Conservation (phyloP, 164 flowering plant genomes). For the Platanus orientalis region DNA sequence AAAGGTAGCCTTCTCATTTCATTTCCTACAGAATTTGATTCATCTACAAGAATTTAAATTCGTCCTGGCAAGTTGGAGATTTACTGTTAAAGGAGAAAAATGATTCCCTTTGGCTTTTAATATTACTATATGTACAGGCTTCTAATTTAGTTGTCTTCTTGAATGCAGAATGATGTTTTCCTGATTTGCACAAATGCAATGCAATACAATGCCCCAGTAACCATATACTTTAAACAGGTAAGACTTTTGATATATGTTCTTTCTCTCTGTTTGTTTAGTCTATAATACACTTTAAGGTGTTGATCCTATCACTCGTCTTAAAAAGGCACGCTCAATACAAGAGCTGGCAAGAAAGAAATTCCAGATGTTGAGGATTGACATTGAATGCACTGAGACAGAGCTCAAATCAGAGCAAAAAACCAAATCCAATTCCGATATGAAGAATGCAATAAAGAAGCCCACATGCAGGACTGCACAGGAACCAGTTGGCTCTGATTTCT, state of each 20-base stretch:
- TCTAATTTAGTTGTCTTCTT: slow-evolving; percentile 13
- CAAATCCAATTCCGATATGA: slow-evolving; percentile 30
- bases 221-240: slow-evolving; percentile 89
- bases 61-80: not conserved
- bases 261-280: not conserved
- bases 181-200: slow-evolving; percentile 83
- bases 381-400: slow-evolving; percentile 50
- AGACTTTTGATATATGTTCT: not conserved
- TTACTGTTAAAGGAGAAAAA: not conserved
- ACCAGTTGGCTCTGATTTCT: slow-evolving; percentile 78
- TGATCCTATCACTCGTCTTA: slow-evolving; percentile 30
- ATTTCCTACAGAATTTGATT: no score
- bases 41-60: no score
- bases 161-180: slow-evolving; percentile 85
- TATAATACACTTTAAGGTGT: not conserved
- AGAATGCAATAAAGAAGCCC: slow-evolving; percentile 53
- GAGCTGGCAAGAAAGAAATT: slow-evolving; percentile 84
- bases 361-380: slow-evolving; percentile 41
- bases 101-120: not conserved
- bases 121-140: slow-evolving; percentile 5
- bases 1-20: not conserved
- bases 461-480: slow-evolving; percentile 42
- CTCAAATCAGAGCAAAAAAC: slow-evolving; percentile 44
- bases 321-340: no score
- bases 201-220: no score